A percentile compares a stretch with the other conserved stretches of the same genome.
Conservation (phyloP, 768 basidiomycete species). For the Crassisporium funariophilum region DNA sequence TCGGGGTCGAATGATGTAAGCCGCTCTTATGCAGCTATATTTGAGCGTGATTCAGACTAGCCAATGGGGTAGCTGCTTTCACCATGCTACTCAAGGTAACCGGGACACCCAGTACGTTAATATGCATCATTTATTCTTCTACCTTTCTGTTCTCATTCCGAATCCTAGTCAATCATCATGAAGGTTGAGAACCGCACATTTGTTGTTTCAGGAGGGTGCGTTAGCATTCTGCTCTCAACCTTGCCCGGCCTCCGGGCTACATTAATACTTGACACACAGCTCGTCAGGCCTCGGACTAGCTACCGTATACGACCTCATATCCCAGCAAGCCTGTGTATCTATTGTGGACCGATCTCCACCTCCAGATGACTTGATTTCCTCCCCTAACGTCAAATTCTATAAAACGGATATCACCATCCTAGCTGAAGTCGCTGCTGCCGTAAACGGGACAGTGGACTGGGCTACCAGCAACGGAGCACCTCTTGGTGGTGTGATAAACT, state of each 20-base stretch:
- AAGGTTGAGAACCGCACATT: conserved; percentile 55
- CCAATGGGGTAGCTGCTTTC: conserved; percentile 19
- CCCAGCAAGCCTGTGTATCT: conserved; percentile 47
- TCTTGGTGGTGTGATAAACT: conserved; percentile 62
- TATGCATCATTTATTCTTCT: neutral
- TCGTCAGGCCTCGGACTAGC: conserved; percentile 61
- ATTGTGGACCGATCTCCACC: conserved; percentile 52
- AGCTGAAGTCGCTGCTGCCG: conserved; percentile 38
- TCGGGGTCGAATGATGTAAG: conserved; percentile 6
- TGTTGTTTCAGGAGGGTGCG: conserved; percentile 59
- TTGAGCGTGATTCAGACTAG: conserved; percentile 17
- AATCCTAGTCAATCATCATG: conserved; percentile 31
- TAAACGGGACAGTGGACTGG: conserved; percentile 43
- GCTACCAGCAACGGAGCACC: conserved; percentile 39
- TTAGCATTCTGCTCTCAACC: neutral
- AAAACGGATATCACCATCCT: conserved; percentile 43
- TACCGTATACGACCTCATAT: conserved; percentile 47
- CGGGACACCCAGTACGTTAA: conserved; percentile 12
- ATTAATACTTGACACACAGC: conserved; percentile 26
- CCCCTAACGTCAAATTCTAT: conserved; percentile 37
- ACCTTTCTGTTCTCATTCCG: neutral
- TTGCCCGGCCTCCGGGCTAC: neutral
- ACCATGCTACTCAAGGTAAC: conserved; percentile 8
- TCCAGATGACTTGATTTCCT: conserved; percentile 22
- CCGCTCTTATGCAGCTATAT: neutral